Percentiles rank a stretch among this genome's conserved stretches.
phyloP scores from a whole-genome alignment of 192 early-diverging fungal species.

The Spizellomyces punctatus region DNA sequence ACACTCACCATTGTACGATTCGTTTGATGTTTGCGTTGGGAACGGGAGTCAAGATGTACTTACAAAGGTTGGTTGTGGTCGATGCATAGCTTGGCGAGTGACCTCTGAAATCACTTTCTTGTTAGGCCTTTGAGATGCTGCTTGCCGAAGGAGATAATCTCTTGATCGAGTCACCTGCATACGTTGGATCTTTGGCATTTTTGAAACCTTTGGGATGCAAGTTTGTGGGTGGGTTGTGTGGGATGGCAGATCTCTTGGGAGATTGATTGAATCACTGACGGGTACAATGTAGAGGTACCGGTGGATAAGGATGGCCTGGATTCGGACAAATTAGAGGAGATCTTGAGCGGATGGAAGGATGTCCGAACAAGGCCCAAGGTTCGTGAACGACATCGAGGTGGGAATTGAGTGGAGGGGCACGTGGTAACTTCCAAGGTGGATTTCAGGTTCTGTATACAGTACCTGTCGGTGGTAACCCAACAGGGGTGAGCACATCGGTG shows the following conservation, averaged over 20 bases:
- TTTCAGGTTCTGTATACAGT: conserved; percentile 59
- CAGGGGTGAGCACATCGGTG: conserved; percentile 77
- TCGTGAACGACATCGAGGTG: not conserved
- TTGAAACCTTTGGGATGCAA: conserved; percentile 46
- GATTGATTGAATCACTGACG: not conserved
- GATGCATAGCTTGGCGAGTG: conserved; percentile 8
- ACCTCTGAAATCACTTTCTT: not conserved
- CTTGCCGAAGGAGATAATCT: conserved; percentile 42
- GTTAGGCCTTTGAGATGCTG: conserved; percentile 51
- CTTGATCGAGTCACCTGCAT: conserved; percentile 53
- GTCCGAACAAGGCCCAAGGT: conserved; percentile 31
- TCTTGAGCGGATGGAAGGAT: conserved; percentile 36
- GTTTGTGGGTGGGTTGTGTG: conserved; percentile 23
- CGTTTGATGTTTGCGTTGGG: conserved; percentile 55
- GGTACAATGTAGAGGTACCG: conserved; percentile 27
- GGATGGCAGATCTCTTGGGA: not conserved
- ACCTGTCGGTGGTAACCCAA: conserved; percentile 89
- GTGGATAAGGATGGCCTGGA: conserved; percentile 40
- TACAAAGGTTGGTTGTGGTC: conserved; percentile 29
- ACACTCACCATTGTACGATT: conserved; percentile 44
- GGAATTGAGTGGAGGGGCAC: not conserved
- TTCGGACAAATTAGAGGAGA: conserved; percentile 36
- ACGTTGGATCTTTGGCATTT: conserved; percentile 56
- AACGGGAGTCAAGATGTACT: conserved; percentile 60
- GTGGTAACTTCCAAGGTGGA: not conserved